phyloP scores from a whole-genome alignment of 1,284 basidiomycete genomes.

The Coniferiporia weirii region DNA sequence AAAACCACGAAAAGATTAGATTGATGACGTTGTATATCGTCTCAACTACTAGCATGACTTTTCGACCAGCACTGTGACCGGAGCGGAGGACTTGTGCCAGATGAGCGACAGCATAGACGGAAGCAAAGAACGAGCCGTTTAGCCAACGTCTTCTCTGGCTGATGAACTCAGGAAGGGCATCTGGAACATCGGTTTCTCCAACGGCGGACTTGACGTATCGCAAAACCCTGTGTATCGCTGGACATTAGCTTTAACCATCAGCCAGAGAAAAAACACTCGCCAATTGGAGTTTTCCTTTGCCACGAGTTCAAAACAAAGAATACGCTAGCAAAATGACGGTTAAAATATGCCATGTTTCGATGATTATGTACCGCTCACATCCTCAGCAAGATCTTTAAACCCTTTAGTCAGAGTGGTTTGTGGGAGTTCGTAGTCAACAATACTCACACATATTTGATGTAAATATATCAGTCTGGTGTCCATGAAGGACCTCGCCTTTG shows the following conservation, averaged over 20 bases:
- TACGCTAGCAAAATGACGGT: constrained; percentile 53
- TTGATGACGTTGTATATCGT: constrained; percentile 87
- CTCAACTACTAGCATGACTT: constrained; percentile 72
- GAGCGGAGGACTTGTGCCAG: constrained; percentile 80
- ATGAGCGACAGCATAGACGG: constrained; percentile 80
- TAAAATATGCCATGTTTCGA: constrained; percentile 10
- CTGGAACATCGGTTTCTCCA: constrained; percentile 96
- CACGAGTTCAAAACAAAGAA: constrained; percentile 94
- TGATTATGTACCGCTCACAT: constrained; percentile 45
- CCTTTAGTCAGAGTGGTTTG: constrained; percentile 14
- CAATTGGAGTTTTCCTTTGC: constrained; percentile 88
- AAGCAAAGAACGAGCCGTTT: constrained; percentile 95
- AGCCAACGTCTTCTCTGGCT: constrained; percentile 88
- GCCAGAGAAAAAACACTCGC: constrained; percentile 31
- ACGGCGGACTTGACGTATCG: constrained; percentile 95
- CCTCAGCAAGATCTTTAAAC: constrained; percentile 71
- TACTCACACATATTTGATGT: constrained; percentile 86
- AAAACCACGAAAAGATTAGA: constrained; percentile 91
- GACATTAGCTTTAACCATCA: not conserved
- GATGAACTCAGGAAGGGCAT: constrained; percentile 92
- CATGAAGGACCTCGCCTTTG: constrained; percentile 91
- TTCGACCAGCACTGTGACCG: constrained; percentile 79
- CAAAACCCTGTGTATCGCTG: constrained; percentile 58
- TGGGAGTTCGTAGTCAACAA: not conserved
- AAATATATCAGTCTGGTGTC: constrained; percentile 91